These are phyloP conservation scores for Kodamaea alishanica DNA, from an alignment of 1,139 yeast species.

Conservation along the genomic window DNA sequence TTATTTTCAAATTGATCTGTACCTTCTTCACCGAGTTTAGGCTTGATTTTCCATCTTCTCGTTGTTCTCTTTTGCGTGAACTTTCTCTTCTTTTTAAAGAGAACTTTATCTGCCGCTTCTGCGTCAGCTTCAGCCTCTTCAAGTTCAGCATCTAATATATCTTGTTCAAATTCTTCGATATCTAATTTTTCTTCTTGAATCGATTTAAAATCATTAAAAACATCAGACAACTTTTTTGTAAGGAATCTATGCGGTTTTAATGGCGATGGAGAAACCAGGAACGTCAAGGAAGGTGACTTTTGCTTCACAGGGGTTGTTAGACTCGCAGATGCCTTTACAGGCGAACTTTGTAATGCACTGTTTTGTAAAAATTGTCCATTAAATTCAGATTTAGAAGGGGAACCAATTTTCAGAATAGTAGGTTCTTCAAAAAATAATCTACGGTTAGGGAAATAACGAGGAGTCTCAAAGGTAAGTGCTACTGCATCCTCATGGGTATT, in stretches of 20 bases:
- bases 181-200: slow-evolving; percentile 18
- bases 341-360: slow-evolving; percentile 2
- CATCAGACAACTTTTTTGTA: slow-evolving; percentile 29
- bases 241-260: slow-evolving; percentile 37
- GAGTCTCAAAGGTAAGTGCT: too few species aligned
- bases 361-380: slow-evolving; percentile 1
- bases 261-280: slow-evolving; percentile 47
- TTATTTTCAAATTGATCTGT: slow-evolving; percentile 29
- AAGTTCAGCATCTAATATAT: slow-evolving; percentile 10
- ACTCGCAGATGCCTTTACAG: slow-evolving; percentile 4
- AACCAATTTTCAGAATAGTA: slow-evolving; percentile 1
- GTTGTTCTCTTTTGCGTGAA: slow-evolving; percentile 61
- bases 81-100: slow-evolving; percentile 26
- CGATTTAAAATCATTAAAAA: slow-evolving; percentile 27
- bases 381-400: not conserved
- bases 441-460: too few species aligned
- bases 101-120: slow-evolving; percentile 8
- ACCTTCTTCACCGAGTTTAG: slow-evolving; percentile 25
- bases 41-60: slow-evolving; percentile 55
- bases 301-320: slow-evolving; percentile 10
- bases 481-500: too few species aligned
- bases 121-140: slow-evolving; percentile 18
- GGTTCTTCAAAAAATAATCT: not conserved
- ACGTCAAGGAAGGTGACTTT: slow-evolving; percentile 11
- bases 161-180: slow-evolving; percentile 8